phyloP scores from a whole-genome alignment of 176 grass and related monocot species.

The Oryza glumipatula region DNA sequence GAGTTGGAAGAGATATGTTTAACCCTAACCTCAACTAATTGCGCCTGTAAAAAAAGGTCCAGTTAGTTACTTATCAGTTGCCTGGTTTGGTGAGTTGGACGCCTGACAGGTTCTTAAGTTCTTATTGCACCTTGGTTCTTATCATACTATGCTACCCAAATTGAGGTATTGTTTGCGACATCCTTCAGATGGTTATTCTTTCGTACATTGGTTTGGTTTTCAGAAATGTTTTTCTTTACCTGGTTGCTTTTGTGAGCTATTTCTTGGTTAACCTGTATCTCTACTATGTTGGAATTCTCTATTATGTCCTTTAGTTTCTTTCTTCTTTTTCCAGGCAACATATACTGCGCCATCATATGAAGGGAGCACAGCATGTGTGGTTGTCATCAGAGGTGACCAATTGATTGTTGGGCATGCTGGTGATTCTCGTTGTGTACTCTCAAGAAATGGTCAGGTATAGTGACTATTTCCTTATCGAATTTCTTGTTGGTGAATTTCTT shows the following conservation, averaged over 20 bases:
- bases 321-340: not conserved
- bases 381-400: slow-evolving; percentile 23
- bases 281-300: not conserved
- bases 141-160: slow-evolving; percentile 17
- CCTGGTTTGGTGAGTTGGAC: slow-evolving; percentile 22
- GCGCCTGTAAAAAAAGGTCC: not conserved
- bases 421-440: slow-evolving; percentile 44
- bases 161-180: slow-evolving; percentile 18
- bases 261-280: not conserved
- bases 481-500: not conserved
- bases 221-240: not conserved
- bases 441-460: slow-evolving; percentile 33
- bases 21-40: slow-evolving; percentile 2
- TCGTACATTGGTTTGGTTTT: not conserved
- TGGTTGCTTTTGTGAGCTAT: not conserved
- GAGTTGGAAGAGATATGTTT: slow-evolving; percentile 33
- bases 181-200: not conserved
- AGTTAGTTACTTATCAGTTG: not conserved
- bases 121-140: slow-evolving; percentile 24
- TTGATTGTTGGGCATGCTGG: slow-evolving; percentile 43
- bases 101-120: slow-evolving; percentile 17
- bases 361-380: slow-evolving; percentile 42
- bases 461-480: too few species aligned
- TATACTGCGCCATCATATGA: not conserved
- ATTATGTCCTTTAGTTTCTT: not conserved